These are phyloP conservation scores for Russula vinacea DNA, from an alignment of 768 basidiomycete species.

Conservation along the genomic window DNA sequence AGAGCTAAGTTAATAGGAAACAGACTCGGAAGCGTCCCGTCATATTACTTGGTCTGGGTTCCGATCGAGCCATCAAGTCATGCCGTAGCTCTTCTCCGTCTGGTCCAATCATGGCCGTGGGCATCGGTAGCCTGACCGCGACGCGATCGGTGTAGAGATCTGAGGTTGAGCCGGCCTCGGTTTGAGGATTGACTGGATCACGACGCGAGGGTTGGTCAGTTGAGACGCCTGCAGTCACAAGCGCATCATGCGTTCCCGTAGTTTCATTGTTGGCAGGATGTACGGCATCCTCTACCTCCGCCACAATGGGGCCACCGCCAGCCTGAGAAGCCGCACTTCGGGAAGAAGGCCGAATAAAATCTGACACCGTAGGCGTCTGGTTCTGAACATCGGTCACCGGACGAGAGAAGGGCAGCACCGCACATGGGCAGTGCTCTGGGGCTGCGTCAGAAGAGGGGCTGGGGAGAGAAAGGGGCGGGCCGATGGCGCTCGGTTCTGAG, in stretches of 20 bases:
- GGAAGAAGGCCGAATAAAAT: background rate
- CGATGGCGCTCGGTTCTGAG: slow-evolving; percentile 8
- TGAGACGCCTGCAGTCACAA: background rate
- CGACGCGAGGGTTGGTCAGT: background rate
- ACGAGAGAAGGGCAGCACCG: slow-evolving; percentile 3
- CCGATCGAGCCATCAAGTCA: background rate
- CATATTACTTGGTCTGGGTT: background rate
- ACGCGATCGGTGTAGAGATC: slow-evolving; percentile 15
- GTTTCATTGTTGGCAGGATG: background rate
- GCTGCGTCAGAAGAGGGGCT: background rate
- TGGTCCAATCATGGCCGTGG: background rate
- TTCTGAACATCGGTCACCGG: background rate
- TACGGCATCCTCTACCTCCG: background rate
- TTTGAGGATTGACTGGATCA: background rate
- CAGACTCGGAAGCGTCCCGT: slow-evolving; percentile 4
- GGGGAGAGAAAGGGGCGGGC: slow-evolving; percentile 8
- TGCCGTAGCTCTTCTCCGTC: background rate
- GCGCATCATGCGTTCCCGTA: background rate
- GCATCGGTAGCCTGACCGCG: background rate
- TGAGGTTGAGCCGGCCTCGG: background rate
- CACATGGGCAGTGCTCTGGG: slow-evolving; percentile 1
- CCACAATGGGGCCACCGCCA: background rate
- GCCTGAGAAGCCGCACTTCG: background rate
- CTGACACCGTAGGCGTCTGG: background rate
- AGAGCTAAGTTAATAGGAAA: background rate